Evolutionary conservation across 805 yeast genomes (phyloP).

Genomic region (Hanseniaspora valbyensis): DNA sequence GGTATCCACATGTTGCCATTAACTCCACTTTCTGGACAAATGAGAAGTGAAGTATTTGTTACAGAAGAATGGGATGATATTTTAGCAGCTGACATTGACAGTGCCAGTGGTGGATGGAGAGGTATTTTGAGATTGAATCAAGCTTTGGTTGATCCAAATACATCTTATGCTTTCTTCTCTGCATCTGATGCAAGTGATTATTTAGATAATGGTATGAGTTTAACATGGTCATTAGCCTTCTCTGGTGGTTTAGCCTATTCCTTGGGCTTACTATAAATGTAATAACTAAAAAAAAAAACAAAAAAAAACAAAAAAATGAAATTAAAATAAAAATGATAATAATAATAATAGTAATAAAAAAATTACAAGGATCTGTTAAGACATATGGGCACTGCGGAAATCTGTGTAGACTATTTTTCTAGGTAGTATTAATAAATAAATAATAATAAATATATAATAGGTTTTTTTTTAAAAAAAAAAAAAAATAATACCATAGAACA

Average conservation of each 20-base stretch:
- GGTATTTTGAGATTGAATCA: conserved; percentile 38
- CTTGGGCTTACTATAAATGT: conserved; percentile 16
- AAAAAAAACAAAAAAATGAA: neutral
- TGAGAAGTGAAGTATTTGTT: conserved; percentile 44
- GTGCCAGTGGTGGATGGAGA: conserved; percentile 50
- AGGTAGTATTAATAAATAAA: neutral
- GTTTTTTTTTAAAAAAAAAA: neutral
- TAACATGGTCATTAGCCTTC: conserved; percentile 52
- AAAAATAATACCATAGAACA: neutral
- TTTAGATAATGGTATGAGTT: conserved; percentile 52
- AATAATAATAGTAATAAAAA: neutral
- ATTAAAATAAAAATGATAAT: neutral
- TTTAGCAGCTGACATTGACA: conserved; percentile 33
- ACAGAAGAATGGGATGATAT: conserved; percentile 49
- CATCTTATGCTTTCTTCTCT: conserved; percentile 35
- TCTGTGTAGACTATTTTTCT: neutral
- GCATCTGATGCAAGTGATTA: conserved; percentile 28
- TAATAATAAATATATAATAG: neutral
- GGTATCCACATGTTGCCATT: conserved; percentile 73
- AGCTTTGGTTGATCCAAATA: conserved; percentile 35
- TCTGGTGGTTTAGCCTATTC: conserved; percentile 38
- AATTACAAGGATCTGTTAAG: too few relatives aligned
- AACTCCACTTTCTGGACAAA: conserved; percentile 48
- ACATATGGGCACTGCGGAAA: conserved; percentile 2
- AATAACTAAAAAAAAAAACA: neutral